Evolutionary conservation across 495 filamentous ascomycete species (phyloP).

Genomic region (Neurospora terricola): DNA sequence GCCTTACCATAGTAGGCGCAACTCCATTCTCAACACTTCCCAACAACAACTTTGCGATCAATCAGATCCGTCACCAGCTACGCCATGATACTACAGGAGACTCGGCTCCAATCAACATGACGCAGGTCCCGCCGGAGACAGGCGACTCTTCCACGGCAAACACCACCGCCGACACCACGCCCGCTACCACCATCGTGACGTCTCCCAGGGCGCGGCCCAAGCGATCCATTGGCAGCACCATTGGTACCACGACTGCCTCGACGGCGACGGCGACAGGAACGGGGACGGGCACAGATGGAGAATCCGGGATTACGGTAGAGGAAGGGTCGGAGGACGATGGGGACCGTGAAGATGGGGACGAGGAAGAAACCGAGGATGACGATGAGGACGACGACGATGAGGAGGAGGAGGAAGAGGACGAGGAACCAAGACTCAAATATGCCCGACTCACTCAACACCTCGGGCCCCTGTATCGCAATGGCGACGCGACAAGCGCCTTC

Average conservation of each 20-base stretch:
- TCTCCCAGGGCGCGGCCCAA: background rate
- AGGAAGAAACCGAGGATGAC: constrained; percentile 19
- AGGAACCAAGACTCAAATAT: constrained; percentile 95
- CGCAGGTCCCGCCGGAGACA: constrained; percentile 31
- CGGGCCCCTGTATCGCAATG: constrained; percentile 77
- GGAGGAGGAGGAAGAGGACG: constrained; percentile 77
- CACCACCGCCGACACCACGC: background rate
- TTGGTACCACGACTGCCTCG: background rate
- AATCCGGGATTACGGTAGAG: background rate
- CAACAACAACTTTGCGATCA: constrained; percentile 2
- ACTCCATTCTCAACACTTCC: background rate
- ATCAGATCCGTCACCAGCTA: background rate
- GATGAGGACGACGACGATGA: constrained; percentile 45
- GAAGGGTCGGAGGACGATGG: constrained; percentile 5
- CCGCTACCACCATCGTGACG: background rate
- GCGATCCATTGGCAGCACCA: background rate
- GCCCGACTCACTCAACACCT: constrained; percentile 71
- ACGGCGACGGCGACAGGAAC: background rate
- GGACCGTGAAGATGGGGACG: constrained; percentile 2
- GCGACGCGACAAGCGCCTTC: constrained; percentile 85
- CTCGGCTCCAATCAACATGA: constrained; percentile 28
- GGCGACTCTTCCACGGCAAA: constrained; percentile 18
- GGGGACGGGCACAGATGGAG: background rate
- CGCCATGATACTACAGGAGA: constrained; percentile 19
- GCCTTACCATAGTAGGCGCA: background rate